phyloP scores from a whole-genome alignment of 2,329 filamentous ascomycete genomes.

The Hawksworthiomyces lignivorus region DNA sequence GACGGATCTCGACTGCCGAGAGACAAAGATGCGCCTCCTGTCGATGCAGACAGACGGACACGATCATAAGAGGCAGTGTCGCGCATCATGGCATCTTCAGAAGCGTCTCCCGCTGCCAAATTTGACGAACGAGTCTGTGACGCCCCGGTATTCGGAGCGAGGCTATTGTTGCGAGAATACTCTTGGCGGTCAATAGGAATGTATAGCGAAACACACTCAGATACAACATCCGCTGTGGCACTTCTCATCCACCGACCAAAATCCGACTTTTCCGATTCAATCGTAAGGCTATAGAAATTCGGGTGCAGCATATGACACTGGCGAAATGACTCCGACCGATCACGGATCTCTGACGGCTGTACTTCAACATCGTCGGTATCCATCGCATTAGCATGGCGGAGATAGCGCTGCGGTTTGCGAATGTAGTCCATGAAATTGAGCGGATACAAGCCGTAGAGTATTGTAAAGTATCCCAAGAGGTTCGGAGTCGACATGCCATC shows the following conservation, averaged over 20 bases:
- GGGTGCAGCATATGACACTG: constrained; percentile 68
- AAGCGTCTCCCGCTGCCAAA: not conserved
- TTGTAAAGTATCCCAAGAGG: constrained; percentile 68
- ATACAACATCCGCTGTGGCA: constrained; percentile 71
- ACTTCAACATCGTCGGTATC: constrained; percentile 69
- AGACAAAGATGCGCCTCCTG: constrained; percentile 21
- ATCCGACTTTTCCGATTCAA: constrained; percentile 73
- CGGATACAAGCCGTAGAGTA: constrained; percentile 75
- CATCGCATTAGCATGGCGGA: constrained; percentile 63
- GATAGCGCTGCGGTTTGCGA: constrained; percentile 69
- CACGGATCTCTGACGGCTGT: constrained; percentile 68
- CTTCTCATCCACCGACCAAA: constrained; percentile 71
- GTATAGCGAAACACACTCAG: constrained; percentile 68
- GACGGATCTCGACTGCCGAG: constrained; percentile 29
- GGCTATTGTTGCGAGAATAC: constrained; percentile 8
- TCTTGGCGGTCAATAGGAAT: constrained; percentile 20
- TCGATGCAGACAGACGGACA: constrained; percentile 25
- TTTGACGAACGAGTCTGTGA: too few species aligned
- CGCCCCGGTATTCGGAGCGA: not conserved
- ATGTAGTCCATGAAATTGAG: constrained; percentile 84
- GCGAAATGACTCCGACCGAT: constrained; percentile 67
- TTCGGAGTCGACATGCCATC: constrained; percentile 58
- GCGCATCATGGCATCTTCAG: not conserved
- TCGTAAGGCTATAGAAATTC: constrained; percentile 74
- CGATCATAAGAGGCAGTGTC: not conserved